phyloP scores from a whole-genome alignment of 2,329 filamentous ascomycete species.

The Colletotrichum navitas region DNA sequence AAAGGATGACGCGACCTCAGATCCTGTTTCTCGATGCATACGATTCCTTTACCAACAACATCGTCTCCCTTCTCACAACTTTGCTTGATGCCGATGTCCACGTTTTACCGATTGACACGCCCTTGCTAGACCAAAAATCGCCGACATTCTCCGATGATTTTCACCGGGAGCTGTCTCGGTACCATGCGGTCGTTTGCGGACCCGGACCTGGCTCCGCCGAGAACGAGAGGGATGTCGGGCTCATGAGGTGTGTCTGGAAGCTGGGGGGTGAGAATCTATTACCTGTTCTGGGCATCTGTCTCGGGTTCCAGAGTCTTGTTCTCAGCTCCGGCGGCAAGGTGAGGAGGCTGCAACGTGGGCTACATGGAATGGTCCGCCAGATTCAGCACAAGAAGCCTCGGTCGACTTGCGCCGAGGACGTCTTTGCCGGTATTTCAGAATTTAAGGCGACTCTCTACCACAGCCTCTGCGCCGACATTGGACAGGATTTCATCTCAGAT shows the following conservation, averaged over 20 bases:
- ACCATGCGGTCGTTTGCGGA: constrained; percentile 89
- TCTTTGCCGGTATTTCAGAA: constrained; percentile 72
- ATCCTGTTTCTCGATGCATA: constrained; percentile 96
- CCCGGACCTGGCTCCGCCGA: constrained; percentile 89
- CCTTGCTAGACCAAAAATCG: constrained; percentile 59
- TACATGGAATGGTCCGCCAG: constrained; percentile 84
- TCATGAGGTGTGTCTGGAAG: constrained; percentile 83
- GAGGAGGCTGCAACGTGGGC: constrained; percentile 74
- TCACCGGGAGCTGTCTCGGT: constrained; percentile 66
- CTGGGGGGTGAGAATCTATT: constrained; percentile 70
- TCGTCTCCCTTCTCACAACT: constrained; percentile 83
- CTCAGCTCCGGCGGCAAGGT: constrained; percentile 76
- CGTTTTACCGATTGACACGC: constrained; percentile 79
- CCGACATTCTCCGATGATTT: constrained; percentile 59
- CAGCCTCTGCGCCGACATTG: constrained; percentile 68
- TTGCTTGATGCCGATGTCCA: constrained; percentile 76
- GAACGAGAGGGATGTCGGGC: constrained; percentile 80
- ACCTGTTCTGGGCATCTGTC: constrained; percentile 88
- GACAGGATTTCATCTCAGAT: constrained; percentile 57
- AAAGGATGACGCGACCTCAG: constrained; percentile 52
- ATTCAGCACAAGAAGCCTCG: constrained; percentile 66
- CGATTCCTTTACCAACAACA: constrained; percentile 97
- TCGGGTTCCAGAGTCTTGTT: constrained; percentile 88
- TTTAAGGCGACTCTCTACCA: constrained; percentile 85
- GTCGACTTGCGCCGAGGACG: constrained; percentile 56